These are phyloP conservation scores for Polygonum maritimum DNA, from an alignment of 148 eudicot species.

Conservation along the genomic window DNA sequence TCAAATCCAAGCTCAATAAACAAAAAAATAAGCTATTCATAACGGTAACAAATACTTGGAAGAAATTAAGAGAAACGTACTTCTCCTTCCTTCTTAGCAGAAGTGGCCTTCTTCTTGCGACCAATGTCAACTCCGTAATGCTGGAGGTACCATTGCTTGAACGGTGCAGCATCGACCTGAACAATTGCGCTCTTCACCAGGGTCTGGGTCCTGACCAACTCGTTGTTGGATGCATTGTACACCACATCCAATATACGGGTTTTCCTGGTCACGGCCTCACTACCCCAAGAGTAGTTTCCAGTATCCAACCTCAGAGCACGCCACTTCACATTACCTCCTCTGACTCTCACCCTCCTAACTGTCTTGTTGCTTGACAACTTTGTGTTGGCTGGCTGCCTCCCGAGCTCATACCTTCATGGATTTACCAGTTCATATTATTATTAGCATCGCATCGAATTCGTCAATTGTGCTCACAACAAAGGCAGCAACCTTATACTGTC, in stretches of 20 bases:
- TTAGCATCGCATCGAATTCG: neutral
- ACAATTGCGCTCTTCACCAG: slow-evolving; percentile 26
- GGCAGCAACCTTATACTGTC: neutral
- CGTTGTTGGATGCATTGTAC: slow-evolving; percentile 26
- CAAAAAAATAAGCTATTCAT: neutral
- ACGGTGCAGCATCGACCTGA: slow-evolving; percentile 28
- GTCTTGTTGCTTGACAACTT: slow-evolving; percentile 24
- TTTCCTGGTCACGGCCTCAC: slow-evolving; percentile 25
- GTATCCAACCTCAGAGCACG: slow-evolving; percentile 27
- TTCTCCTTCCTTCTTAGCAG: neutral
- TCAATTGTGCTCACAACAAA: neutral
- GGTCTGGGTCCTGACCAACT: slow-evolving; percentile 24
- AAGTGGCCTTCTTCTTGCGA: slow-evolving; percentile 20
- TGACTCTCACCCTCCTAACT: slow-evolving; percentile 23
- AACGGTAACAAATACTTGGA: neutral
- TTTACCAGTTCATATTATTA: neutral
- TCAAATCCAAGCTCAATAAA: neutral
- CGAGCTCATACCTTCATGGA: slow-evolving; percentile 24
- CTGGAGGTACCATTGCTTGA: slow-evolving; percentile 24
- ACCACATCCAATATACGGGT: slow-evolving; percentile 28
- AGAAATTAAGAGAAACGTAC: neutral
- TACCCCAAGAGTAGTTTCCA: slow-evolving; percentile 29
- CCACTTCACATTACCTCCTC: slow-evolving; percentile 33
- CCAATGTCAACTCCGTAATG: slow-evolving; percentile 27
- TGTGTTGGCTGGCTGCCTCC: slow-evolving; percentile 27